Base-by-base conservation (phyloP, 345 rosid genomes). In the Rubroshorea leprosula region DNA sequence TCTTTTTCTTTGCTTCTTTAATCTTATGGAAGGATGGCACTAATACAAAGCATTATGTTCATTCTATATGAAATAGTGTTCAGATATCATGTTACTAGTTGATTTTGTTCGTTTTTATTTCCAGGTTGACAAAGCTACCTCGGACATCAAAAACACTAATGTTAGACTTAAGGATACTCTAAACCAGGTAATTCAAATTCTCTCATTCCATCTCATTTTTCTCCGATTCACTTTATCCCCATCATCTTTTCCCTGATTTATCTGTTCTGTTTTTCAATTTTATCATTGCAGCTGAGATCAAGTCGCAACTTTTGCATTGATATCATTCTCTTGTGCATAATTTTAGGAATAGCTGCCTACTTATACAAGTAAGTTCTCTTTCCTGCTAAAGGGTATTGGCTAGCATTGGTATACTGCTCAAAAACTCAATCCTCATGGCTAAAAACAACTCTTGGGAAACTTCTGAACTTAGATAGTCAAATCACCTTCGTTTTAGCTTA, bases 281-380 rank as follows among this genome's bases (percentile, higher is more conserved):
- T 55, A 18, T n/a, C n/a, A n/a, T 66, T 66, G 8, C 79, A 89
- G 95, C 64, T 84, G 76, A 72, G 96, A 67, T 89, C 96, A 5
- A 86, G 96, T 70, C 83, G 98, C 55, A 89, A 89, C 80, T 86
- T 92, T 63, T 92, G 98, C 83, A 51, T 92, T 23, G 96, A 92
- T 70, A 86, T 89, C 71, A 70, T 82, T 72, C 85, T 91, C 57
- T 58, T 91, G 70, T 79, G 86, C 71, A 52, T 91, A 70, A 65
- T 88, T 55, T 71, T 88, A 18, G 95, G 98, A 49, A 91, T 88
- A 45, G 96, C 96, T 59, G 96, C 95, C 66, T 81, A 82, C 74
- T 67, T 91, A 51, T 91, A 88, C 95, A 81, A 91, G 96, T 85
- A 79, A 83, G 83, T 61, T 27, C 9, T 1, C 25, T 13, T 1